These are phyloP conservation scores for Zasmidium citrigriseum DNA, from an alignment of 2,329 filamentous ascomycete species.

Conservation along the genomic window DNA sequence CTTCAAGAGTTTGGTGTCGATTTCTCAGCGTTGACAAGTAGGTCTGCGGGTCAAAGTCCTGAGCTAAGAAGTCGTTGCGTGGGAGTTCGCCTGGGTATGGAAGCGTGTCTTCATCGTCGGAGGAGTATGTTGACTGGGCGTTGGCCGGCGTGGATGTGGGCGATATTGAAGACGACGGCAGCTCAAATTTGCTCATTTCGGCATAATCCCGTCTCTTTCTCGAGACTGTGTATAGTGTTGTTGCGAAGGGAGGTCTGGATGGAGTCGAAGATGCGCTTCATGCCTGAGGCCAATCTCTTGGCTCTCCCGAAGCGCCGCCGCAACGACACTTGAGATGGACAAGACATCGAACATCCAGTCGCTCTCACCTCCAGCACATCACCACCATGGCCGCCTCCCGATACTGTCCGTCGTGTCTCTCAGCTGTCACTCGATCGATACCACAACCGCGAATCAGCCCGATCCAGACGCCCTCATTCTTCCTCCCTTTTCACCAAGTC, in stretches of 20 bases:
- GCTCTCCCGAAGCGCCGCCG: constrained; percentile 15
- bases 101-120: constrained; percentile 66
- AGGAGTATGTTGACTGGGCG: constrained; percentile 44
- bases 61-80: constrained; percentile 76
- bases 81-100: constrained; percentile 87
- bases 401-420: constrained; percentile 33
- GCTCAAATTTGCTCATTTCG: constrained; percentile 53
- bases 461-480: constrained; percentile 18
- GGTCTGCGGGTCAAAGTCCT: constrained; percentile 73
- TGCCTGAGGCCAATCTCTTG: constrained; percentile 1
- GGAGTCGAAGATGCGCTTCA: background rate
- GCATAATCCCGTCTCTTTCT: too few relatives aligned
- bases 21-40: constrained; percentile 84
- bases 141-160: constrained; percentile 44
- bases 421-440: constrained; percentile 16
- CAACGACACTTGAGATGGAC: constrained; percentile 6
- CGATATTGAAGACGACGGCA: constrained; percentile 32
- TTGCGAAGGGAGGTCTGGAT: background rate
- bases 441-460: constrained; percentile 17
- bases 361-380: background rate
- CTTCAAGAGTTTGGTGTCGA: constrained; percentile 93
- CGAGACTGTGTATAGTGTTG: too few relatives aligned
- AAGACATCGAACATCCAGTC: background rate
- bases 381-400: constrained; percentile 24
- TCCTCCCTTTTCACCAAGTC: constrained; percentile 34